These are phyloP conservation scores for Avena atlantica DNA, from an alignment of 176 grass and related monocot species.

Conservation along the genomic window DNA sequence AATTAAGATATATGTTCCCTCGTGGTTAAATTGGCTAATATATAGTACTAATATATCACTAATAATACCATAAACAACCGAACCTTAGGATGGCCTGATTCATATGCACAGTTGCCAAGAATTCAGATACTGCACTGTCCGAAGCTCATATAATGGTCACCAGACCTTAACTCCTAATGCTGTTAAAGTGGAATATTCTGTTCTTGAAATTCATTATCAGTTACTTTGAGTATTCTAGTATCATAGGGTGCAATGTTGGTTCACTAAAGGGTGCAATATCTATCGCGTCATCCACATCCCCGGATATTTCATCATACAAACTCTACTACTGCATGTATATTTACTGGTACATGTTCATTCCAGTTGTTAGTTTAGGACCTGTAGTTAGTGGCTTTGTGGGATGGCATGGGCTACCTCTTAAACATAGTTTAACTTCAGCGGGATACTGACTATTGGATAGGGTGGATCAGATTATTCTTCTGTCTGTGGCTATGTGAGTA, in stretches of 20 bases:
- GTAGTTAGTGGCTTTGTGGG: conserved; percentile 10
- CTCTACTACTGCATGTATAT: neutral
- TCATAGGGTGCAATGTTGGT: conserved; percentile 9
- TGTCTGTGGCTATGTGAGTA: neutral
- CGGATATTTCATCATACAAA: neutral
- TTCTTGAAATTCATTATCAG: conserved; percentile 15
- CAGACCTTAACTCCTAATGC: neutral
- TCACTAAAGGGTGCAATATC: conserved; percentile 1
- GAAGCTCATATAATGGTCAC: neutral
- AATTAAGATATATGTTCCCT: neutral
- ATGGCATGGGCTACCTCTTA: neutral
- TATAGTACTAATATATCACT: neutral
- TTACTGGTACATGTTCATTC: conserved; percentile 4
- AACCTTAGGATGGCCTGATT: neutral
- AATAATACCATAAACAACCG: conserved; percentile 30
- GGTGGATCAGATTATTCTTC: neutral
- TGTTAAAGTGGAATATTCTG: conserved; percentile 13
- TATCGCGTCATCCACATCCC: neutral
- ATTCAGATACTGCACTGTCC: neutral
- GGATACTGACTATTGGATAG: neutral
- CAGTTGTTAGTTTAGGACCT: conserved; percentile 29
- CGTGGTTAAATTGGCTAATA: neutral
- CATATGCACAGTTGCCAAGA: conserved; percentile 18
- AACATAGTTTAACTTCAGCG: neutral
- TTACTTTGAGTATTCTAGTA: neutral